Percentiles rank a stretch among this genome's conserved stretches.
phyloP scores from a whole-genome alignment of 1,284 basidiomycete genomes.

The Leccinum angustisporum region DNA sequence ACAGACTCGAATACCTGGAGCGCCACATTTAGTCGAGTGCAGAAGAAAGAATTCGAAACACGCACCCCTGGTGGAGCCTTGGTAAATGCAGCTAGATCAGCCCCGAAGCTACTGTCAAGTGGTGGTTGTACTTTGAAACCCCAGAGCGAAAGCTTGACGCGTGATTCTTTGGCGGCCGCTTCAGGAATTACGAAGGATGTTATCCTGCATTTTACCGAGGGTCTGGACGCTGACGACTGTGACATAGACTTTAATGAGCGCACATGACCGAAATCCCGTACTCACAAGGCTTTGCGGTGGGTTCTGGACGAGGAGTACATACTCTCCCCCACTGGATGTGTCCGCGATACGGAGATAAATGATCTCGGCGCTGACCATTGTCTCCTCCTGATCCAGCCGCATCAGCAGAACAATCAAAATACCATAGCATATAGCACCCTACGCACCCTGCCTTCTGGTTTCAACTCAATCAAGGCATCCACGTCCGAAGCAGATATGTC shows the following conservation, averaged over 20 bases:
- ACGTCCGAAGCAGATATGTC: conserved; percentile 63
- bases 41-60: conserved; percentile 13
- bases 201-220: conserved; percentile 67
- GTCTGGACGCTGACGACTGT: conserved; percentile 46
- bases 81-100: conserved; percentile 65
- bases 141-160: conserved; percentile 62
- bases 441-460: conserved; percentile 66
- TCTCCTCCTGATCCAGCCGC: conserved; percentile 59
- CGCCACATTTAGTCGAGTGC: conserved; percentile 1
- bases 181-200: conserved; percentile 65
- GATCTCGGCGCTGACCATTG: conserved; percentile 59
- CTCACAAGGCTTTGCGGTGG: conserved; percentile 54
- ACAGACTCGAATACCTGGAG: conserved; percentile 87
- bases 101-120: conserved; percentile 64
- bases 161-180: conserved; percentile 78
- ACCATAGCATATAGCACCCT: background rate
- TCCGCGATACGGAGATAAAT: conserved; percentile 63
- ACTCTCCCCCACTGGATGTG: conserved; percentile 36
- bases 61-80: conserved; percentile 88
- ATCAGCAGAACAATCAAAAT: conserved; percentile 9
- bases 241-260: conserved; percentile 3
- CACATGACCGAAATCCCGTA: conserved; percentile 2
- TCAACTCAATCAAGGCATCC: conserved; percentile 64
- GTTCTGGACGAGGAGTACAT: conserved; percentile 50
- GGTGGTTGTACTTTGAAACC: conserved; percentile 67